Conservation (phyloP, 192 early-diverging fungal species). For the Backusella liffmaniae region DNA sequence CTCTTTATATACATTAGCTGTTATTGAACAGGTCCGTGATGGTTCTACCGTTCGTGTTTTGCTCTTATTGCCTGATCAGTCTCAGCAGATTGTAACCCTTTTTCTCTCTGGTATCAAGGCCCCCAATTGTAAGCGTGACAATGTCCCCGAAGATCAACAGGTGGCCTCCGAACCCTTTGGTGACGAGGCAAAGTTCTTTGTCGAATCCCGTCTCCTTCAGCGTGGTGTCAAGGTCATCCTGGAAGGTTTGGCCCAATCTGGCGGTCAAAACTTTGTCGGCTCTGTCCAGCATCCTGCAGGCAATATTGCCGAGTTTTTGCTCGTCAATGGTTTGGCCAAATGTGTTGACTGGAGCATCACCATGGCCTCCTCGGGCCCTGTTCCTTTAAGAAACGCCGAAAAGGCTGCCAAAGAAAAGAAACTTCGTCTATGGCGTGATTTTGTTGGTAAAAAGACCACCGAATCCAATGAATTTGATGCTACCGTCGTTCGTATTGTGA, state of each 20-base stretch:
- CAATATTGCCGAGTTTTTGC: slow-evolving; percentile 87
- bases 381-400: slow-evolving; percentile 78
- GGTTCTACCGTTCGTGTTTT: slow-evolving; percentile 80
- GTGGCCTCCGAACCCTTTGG: slow-evolving; percentile 77
- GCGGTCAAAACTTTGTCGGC: slow-evolving; percentile 73
- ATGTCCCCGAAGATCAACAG: slow-evolving; percentile 61
- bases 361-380: slow-evolving; percentile 73
- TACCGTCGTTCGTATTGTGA: slow-evolving; percentile 49
- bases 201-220: slow-evolving; percentile 87
- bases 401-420: slow-evolving; percentile 73
- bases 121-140: slow-evolving; percentile 71
- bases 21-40: slow-evolving; percentile 96
- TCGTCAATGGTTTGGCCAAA: slow-evolving; percentile 80
- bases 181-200: slow-evolving; percentile 93
- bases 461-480: slow-evolving; percentile 53
- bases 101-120: slow-evolving; percentile 84
- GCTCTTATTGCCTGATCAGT: slow-evolving; percentile 57
- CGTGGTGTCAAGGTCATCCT: slow-evolving; percentile 85
- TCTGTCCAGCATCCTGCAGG: slow-evolving; percentile 80
- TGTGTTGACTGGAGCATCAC: slow-evolving; percentile 86
- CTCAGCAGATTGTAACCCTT: slow-evolving; percentile 75
- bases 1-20: slow-evolving; percentile 44
- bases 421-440: slow-evolving; percentile 82
- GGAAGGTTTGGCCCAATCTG: slow-evolving; percentile 66
- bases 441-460: slow-evolving; percentile 47